Evolutionary conservation across 108 stramenopile species (phyloP), one percentile per base, ranked within the genome.

Genomic region (Skeletonema tropicum): DNA sequence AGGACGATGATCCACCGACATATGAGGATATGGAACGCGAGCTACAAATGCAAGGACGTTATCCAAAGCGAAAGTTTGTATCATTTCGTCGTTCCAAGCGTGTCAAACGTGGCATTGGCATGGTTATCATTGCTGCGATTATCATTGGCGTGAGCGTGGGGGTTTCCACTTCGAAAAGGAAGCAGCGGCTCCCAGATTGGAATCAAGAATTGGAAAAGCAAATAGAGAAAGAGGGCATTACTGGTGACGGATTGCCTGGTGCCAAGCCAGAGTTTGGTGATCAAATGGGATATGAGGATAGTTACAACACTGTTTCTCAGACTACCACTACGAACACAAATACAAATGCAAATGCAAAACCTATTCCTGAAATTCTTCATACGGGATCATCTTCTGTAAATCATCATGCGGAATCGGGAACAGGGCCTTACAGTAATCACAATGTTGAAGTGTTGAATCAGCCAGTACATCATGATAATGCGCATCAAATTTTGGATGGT

Each of bases 101-200:
- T 15, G 58, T 67, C 66, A 59, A 48, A 60, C 57, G 66, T 9
- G 74, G 65, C 1, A 7, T 67, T 7, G 23, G 30, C 26, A 60
- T 46, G 66, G 19, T 67, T 8, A 35, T 46, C 13, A 32, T 45
- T 8, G 45, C 67, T 6, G n/a, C 31, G 12, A 8, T 60, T 1
- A 30, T 75, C 2, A 45, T 67, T 32, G 66, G 58, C 3, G 32
- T 67, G 12, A 75, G 74, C 32, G 66, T 67, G 5, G 58, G 32
- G 3, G 32, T 75, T 46, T 14, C 59, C 15, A 58, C 36, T 26
- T 60, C 59, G 58, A 66, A 60, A n/a, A 66, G 49, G 59, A 30
- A 45, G n/a, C 14, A 29, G 6, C 26, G 11, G 1, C 35, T 75
- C 17, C 65, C 64, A 3, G 65, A 75, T 38, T 67, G 64, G 65